phyloP scores from a whole-genome alignment of 331 rosid species.

The Cydonia oblonga region DNA sequence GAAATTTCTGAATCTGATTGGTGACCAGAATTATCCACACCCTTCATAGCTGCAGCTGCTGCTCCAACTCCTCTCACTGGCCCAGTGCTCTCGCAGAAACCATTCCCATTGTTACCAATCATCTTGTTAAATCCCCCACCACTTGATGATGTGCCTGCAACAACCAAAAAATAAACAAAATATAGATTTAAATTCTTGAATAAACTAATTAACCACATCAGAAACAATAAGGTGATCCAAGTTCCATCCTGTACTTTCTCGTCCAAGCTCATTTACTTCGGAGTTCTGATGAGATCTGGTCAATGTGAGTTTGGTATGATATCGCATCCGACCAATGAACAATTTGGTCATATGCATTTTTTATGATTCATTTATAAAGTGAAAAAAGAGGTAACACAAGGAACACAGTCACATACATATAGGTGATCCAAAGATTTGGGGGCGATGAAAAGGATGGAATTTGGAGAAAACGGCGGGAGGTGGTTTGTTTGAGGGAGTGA shows the following conservation, averaged over 20 bases:
- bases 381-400: background rate
- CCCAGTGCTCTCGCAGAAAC: conserved; percentile 2
- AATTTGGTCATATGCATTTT: background rate
- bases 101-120: conserved; percentile 10
- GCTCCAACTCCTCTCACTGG: background rate
- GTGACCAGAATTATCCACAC: conserved; percentile 35
- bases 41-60: conserved; percentile 1
- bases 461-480: conserved; percentile 6
- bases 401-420: conserved; percentile 21
- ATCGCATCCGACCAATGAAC: background rate
- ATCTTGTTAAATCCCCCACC: conserved; percentile 20
- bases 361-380: background rate
- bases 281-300: too few relatives aligned
- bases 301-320: background rate
- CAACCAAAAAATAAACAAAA: background rate
- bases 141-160: conserved; percentile 20
- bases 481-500: conserved; percentile 29
- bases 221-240: too few relatives aligned
- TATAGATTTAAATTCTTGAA: background rate
- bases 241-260: too few relatives aligned
- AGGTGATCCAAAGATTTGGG: conserved; percentile 15
- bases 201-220: background rate
- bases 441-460: conserved; percentile 5
- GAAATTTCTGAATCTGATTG: conserved; percentile 60
- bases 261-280: too few relatives aligned